A percentile compares a stretch with the other conserved stretches of the same genome.
phyloP scores from a whole-genome alignment of 2,329 filamentous ascomycete genomes.

The Dothistroma septosporum region DNA sequence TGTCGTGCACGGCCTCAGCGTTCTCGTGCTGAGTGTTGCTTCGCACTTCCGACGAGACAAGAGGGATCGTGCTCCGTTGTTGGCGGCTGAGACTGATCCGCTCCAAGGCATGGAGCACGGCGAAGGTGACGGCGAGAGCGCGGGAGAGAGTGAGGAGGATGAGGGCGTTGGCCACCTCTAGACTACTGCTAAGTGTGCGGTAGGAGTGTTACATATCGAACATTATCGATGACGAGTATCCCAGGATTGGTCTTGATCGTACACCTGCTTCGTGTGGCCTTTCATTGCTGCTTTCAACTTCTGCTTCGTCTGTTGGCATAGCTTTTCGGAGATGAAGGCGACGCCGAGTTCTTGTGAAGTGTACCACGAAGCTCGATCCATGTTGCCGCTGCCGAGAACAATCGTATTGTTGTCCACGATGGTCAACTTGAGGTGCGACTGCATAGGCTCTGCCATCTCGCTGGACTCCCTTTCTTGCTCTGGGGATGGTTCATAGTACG shows the following conservation, averaged over 20 bases:
- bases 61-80: constrained; percentile 47
- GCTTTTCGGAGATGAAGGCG: constrained; percentile 45
- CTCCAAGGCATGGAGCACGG: constrained; percentile 50
- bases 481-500: constrained; percentile 54
- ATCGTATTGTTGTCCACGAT: constrained; percentile 65
- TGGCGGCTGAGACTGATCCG: constrained; percentile 49
- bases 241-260: constrained; percentile 6
- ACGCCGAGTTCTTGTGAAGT: constrained; percentile 81
- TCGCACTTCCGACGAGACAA: constrained; percentile 47
- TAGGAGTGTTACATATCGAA: neutral
- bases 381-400: constrained; percentile 74
- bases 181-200: neutral
- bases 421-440: constrained; percentile 73
- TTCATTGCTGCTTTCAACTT: constrained; percentile 20
- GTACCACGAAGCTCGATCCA: constrained; percentile 81
- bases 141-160: constrained; percentile 16
- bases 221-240: neutral
- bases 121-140: constrained; percentile 35
- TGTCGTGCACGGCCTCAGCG: constrained; percentile 53
- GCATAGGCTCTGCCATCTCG: constrained; percentile 55
- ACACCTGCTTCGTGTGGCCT: constrained; percentile 14
- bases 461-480: constrained; percentile 10
- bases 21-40: constrained; percentile 47
- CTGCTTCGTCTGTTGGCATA: constrained; percentile 32
- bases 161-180: constrained; percentile 5